Evolutionary conservation across 108 stramenopile species (phyloP).

Genomic region (Hondaea fermentalgiana): DNA sequence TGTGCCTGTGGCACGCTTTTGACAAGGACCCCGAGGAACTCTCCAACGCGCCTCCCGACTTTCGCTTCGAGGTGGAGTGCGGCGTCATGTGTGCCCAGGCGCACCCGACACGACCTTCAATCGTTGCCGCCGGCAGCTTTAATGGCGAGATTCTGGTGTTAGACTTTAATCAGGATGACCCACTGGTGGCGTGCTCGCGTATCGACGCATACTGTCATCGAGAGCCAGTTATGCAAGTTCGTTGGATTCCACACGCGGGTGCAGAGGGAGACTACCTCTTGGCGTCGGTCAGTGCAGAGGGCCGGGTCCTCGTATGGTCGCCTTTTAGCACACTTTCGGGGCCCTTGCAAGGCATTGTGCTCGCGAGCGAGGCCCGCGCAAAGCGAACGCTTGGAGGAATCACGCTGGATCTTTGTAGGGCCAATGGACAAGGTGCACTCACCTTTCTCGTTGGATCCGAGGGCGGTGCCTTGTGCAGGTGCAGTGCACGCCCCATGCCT

Average conservation of each 20-base stretch:
- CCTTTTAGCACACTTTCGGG: neutral
- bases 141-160: constrained; percentile 47
- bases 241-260: neutral
- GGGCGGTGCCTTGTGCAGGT: neutral
- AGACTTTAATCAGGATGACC: constrained; percentile 27
- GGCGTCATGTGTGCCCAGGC: constrained; percentile 41
- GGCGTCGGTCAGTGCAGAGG: neutral
- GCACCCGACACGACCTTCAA: constrained; percentile 39
- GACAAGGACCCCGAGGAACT: constrained; percentile 26
- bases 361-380: neutral
- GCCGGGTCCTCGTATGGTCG: neutral
- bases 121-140: constrained; percentile 48
- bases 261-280: neutral
- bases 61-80: constrained; percentile 32
- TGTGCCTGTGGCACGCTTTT: constrained; percentile 40
- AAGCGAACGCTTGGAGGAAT: neutral
- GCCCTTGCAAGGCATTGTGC: neutral
- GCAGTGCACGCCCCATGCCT: neutral
- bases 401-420: neutral
- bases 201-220: constrained; percentile 50
- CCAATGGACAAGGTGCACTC: neutral
- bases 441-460: neutral
- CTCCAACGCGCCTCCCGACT: constrained; percentile 22
- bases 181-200: constrained; percentile 25
- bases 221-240: constrained; percentile 39